Evolutionary conservation across 306 rosid species (phyloP).

Genomic region (Luffa acutangula): DNA sequence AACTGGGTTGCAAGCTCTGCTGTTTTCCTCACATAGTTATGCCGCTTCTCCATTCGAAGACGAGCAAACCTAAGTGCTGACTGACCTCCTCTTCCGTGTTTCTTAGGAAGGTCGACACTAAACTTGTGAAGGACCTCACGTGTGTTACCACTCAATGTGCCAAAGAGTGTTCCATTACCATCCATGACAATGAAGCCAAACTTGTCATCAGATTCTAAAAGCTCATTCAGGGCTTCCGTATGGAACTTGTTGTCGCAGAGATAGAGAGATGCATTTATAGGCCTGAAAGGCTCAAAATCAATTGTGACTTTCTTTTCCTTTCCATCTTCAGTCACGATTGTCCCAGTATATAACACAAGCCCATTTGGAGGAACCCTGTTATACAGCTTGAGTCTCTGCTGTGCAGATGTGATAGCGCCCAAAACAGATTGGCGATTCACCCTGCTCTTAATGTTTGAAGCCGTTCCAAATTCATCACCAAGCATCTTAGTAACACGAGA

Average conservation of each 20-base stretch:
- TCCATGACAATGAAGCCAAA: constrained; percentile 88
- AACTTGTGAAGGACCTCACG: constrained; percentile 84
- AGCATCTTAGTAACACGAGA: constrained; percentile 91
- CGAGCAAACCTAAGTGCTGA: constrained; percentile 88
- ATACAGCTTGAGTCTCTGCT: constrained; percentile 77
- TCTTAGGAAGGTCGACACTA: constrained; percentile 78
- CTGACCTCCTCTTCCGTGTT: constrained; percentile 93
- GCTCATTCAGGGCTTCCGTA: constrained; percentile 80
- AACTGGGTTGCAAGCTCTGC: constrained; percentile 91
- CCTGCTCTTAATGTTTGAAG: constrained; percentile 84
- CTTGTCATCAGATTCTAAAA: constrained; percentile 82
- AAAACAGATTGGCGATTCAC: constrained; percentile 82
- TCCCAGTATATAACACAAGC: constrained; percentile 73
- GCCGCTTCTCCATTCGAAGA: constrained; percentile 87
- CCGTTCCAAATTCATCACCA: constrained; percentile 93
- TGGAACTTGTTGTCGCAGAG: constrained; percentile 89
- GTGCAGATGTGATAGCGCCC: constrained; percentile 87
- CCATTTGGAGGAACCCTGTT: constrained; percentile 88
- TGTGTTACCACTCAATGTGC: constrained; percentile 80
- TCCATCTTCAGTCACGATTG: constrained; percentile 81
- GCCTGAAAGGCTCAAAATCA: constrained; percentile 88
- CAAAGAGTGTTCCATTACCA: constrained; percentile 87
- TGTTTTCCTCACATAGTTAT: constrained; percentile 81
- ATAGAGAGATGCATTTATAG: constrained; percentile 79
- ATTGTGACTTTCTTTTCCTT: constrained; percentile 89